Percentiles rank a stretch among this genome's conserved stretches.
These are phyloP conservation scores for Podosphaera fusca DNA, from an alignment of 2,329 filamentous ascomycete species.

Conservation along the genomic window DNA sequence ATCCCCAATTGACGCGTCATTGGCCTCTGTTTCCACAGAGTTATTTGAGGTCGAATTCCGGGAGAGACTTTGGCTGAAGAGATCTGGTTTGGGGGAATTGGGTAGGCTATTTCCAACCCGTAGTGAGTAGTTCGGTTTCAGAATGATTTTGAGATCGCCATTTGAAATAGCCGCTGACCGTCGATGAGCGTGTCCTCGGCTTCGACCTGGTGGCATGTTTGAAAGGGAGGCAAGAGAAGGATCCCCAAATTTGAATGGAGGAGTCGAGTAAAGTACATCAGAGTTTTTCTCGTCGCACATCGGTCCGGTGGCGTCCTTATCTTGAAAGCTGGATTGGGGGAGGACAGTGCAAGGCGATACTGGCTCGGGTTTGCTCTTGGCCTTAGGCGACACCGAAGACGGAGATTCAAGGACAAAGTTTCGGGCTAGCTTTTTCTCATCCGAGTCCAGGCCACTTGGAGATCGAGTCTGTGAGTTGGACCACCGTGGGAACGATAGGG, in stretches of 20 bases:
- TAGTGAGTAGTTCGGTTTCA: constrained; percentile 22
- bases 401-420: background rate
- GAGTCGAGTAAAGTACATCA: constrained; percentile 26
- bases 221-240: constrained; percentile 22
- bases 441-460: constrained; percentile 2
- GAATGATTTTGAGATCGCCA: constrained; percentile 52
- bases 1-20: no score
- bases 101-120: constrained; percentile 17
- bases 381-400: constrained; percentile 4
- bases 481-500: constrained; percentile 20
- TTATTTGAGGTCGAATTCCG: background rate
- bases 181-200: constrained; percentile 55
- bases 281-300: constrained; percentile 44
- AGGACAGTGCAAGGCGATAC: constrained; percentile 25
- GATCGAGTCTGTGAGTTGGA: constrained; percentile 29
- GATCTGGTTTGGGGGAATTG: constrained; percentile 20
- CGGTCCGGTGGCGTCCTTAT: constrained; percentile 66
- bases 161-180: constrained; percentile 56
- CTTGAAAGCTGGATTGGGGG: constrained; percentile 36
- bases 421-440: constrained; percentile 15
- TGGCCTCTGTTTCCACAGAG: background rate
- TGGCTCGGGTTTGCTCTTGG: constrained; percentile 16
- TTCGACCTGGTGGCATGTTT: constrained; percentile 24
- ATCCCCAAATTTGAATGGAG: constrained; percentile 42
- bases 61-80: constrained; percentile 5